Base-by-base conservation (phyloP, 225 moss, liverwort and hornwort genomes). In the Thuidium tamariscinum region DNA sequence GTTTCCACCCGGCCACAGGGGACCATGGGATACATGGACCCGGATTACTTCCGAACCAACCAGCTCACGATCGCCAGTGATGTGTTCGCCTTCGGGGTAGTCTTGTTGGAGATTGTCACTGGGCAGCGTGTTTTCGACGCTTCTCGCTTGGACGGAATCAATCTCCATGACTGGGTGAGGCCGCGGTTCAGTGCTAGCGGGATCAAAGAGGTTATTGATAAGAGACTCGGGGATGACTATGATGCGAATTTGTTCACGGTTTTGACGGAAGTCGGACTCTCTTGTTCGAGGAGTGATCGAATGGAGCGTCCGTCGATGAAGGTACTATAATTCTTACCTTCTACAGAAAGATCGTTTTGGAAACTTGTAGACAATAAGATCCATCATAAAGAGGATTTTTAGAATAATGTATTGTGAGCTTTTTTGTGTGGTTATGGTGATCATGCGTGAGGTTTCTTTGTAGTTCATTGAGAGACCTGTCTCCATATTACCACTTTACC, bases 21-120 rank as follows among this genome's bases (percentile, higher is more conserved):
- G 17, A 90, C 90, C 8, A 86, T 86, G 57, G 90, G 90, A 8
- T 90, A 79, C 74, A 65, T 90, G 32, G 90, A 90, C 75, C 90
- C 90, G 9, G 90, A 88, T 18, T 90, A 90, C 83, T 90, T 86
- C 65, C 85, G 88, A 7, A 88, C 90, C 37, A 86, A 83, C 74
- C 90, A 83, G 54, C 83, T 88, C 0, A 90, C 90, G 0, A 0
- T 61, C 2, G 86, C 82, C 51, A 90, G 88, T 20, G 90, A 88
- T 3, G 83, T 90, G 30, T 90, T 77, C 17, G 88, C 90, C 21
- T 90, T 79, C 9, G 90, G 90, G 6, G 69, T 90, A 7, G 88
- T 90, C 13, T 9, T 88, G 67, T 67, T 88, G n/a, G 90, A 90
- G 86, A 65, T 90, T 21, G 51, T 86, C 67, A 88, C 88, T 2